Percentiles rank a stretch among this genome's conserved stretches.
phyloP scores from a whole-genome alignment of 2,329 filamentous ascomycete species.

The Curvularia eragrostidis region DNA sequence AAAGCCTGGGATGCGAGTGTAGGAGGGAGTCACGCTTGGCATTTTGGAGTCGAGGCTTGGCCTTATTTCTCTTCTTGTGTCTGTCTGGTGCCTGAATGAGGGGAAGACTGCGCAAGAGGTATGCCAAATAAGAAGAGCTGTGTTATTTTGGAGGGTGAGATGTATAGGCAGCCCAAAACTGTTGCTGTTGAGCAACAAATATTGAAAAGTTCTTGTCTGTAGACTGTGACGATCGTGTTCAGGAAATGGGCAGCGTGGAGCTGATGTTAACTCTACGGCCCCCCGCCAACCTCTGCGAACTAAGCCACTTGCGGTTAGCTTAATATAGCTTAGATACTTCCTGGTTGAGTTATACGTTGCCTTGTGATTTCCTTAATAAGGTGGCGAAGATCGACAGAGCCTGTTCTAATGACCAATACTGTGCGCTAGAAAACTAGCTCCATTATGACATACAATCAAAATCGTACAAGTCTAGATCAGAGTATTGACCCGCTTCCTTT shows the following conservation, averaged over 20 bases:
- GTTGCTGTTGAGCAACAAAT: too few relatives aligned
- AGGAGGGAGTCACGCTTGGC: slow-evolving; percentile 2
- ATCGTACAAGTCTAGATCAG: not conserved
- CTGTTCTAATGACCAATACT: not conserved
- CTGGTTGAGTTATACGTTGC: not conserved
- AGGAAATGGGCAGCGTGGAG: not conserved
- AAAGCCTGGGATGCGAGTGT: slow-evolving; percentile 18
- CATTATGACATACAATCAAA: not conserved
- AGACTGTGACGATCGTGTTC: not conserved
- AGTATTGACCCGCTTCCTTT: slow-evolving; percentile 13
- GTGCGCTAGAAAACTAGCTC: not conserved
- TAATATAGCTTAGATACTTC: not conserved
- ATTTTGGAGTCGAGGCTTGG: not conserved
- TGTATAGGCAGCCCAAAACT: not conserved
- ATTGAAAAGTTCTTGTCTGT: not conserved
- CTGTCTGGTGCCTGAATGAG: not conserved
- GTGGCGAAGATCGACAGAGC: not conserved
- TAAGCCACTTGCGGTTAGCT: slow-evolving; percentile 4
- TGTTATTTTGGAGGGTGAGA: not conserved
- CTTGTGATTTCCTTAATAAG: not conserved
- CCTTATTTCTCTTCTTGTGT: not conserved
- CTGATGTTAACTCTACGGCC: slow-evolving; percentile 1
- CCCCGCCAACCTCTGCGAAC: not conserved
- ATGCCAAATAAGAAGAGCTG: not conserved
- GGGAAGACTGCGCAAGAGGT: not conserved